phyloP scores from a whole-genome alignment of 169 alveolate genomes.

The Eimeria tenella region DNA sequence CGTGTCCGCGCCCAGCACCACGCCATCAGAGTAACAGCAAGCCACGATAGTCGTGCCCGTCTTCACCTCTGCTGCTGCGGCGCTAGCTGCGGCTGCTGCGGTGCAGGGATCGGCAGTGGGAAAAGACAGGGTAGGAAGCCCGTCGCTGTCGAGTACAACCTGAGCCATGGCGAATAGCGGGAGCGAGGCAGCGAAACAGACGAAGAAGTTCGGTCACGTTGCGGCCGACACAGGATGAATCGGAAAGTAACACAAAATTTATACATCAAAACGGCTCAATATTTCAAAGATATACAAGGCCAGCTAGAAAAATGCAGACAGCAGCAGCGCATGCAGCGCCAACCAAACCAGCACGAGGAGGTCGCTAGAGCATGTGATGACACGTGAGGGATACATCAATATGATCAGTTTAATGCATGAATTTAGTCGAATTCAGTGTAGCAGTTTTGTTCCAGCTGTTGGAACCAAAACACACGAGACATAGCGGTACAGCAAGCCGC shows the following conservation, averaged over 20 bases:
- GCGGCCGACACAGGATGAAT: not conserved
- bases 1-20: conserved; percentile 95
- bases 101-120: no score
- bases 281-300: not conserved
- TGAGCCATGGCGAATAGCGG: not conserved
- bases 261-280: not conserved
- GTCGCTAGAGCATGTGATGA: no score
- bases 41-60: conserved; percentile 95
- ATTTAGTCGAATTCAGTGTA: no score
- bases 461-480: no score
- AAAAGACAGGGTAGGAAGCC: not conserved
- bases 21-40: conserved; percentile 93
- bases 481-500: no score
- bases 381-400: no score
- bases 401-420: no score
- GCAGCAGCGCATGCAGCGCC: not conserved
- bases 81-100: not conserved
- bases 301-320: not conserved
- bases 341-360: no score
- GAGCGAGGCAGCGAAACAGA: not conserved
- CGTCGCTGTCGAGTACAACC: conserved; percentile 43
- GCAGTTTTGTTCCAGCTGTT: no score
- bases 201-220: no score
- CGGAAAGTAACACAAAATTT: not conserved
- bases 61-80: conserved; percentile 72